phyloP scores from a whole-genome alignment of 139 green algal genomes.

The Tetradesmus obliquus region DNA sequence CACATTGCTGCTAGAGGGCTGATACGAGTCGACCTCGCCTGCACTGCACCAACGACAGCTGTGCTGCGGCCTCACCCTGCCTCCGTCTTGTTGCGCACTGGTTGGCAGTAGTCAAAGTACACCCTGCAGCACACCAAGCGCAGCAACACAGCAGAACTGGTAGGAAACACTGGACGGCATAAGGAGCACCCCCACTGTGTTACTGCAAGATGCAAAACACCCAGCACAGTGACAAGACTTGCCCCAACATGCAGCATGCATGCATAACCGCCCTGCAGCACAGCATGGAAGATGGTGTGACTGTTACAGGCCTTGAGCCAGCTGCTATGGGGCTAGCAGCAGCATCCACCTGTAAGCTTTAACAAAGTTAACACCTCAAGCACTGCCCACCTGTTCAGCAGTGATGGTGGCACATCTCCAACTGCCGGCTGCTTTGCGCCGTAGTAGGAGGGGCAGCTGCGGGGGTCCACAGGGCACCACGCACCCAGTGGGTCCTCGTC shows the following conservation, averaged over 20 bases:
- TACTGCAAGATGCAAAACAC: no score
- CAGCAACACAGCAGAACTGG: no score
- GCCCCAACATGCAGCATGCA: background rate
- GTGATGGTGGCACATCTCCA: background rate
- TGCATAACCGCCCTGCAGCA: background rate
- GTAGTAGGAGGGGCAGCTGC: conserved; percentile 19
- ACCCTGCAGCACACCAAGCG: background rate
- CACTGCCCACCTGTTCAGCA: background rate
- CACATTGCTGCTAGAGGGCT: no score
- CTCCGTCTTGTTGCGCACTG: conserved; percentile 15
- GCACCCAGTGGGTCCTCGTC: background rate
- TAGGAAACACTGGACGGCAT: no score
- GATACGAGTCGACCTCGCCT: background rate
- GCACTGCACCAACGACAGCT: background rate
- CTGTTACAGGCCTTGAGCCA: no score
- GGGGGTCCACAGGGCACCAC: conserved; percentile 17
- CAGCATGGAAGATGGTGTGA: no score
- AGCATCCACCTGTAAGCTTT: no score
- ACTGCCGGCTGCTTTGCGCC: background rate
- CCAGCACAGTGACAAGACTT: background rate
- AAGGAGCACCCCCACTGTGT: background rate
- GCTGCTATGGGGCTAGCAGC: no score
- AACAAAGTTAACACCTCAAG: background rate
- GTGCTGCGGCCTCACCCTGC: background rate
- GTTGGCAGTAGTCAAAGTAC: conserved; percentile 19